Evolutionary conservation across 306 rosid genomes (phyloP), one percentile per base, ranked within the genome.

Genomic region (Quercus suber): DNA sequence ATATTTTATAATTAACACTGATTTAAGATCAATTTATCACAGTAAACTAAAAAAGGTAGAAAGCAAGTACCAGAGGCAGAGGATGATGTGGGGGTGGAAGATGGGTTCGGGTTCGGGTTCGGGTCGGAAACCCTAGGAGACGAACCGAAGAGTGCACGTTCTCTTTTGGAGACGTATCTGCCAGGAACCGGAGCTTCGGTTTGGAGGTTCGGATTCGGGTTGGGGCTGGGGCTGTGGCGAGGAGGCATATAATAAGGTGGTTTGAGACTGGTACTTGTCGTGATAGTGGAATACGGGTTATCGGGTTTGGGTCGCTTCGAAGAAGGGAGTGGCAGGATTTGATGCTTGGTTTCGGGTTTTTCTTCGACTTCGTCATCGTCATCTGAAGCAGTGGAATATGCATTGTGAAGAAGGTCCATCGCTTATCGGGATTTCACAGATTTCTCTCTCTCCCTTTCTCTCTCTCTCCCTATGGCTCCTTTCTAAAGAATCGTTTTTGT

Each of bases 141-240:
- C 49, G 85, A 53, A 49, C 14, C 73, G 23, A 82, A 53, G 17
- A 83, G 83, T 9, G 95, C 87, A 45, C 97, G 85, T 84, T 94
- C 90, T 80, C 97, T 88, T 85, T 94, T 92, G 52, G 99, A 94
- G 70, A 94, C 67, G 80, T 92, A 92, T 65, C 89, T 83, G 14
- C 97, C 95, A 8, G 97, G 79, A 80, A 91, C 77, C 73, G 79
- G 82, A 79, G 84, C n/a, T 37, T 78, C 82, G 19, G 18, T 13
- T 14, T 53, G 84, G 80, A 30, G 74, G 57, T 35, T 30, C 61
- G 82, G 49, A 51, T 71, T 35, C 65, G 51, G 77, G 76, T 53
- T 72, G 25, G 80, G 35, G 19, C 75, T 31, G 7, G 28, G 10
- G 43, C 9, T 37, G 2, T 10, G 45, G 17, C 45, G 11, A 8